phyloP scores from a whole-genome alignment of 768 basidiomycete species.

The Boletus rex-veris region DNA sequence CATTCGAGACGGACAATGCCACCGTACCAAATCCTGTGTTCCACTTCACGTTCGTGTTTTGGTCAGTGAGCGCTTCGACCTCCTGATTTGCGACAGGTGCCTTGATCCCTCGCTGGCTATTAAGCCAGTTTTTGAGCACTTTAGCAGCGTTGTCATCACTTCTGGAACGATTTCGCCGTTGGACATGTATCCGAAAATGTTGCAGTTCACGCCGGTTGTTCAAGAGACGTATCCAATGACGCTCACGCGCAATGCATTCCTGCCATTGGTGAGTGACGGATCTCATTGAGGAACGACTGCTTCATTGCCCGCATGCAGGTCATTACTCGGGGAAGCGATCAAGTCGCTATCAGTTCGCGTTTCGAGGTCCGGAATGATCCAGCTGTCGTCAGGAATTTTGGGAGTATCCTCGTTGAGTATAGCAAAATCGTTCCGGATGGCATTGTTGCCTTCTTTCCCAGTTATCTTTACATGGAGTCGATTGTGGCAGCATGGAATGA shows the following conservation, averaged over 20 bases:
- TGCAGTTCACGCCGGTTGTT: conserved; percentile 95
- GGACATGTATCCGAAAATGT: conserved; percentile 99
- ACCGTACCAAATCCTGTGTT: conserved; percentile 99
- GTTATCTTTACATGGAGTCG: conserved; percentile 99
- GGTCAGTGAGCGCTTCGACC: background rate
- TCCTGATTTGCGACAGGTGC: conserved; percentile 53
- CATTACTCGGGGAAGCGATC: conserved; percentile 96
- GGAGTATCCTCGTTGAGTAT: conserved; percentile 96
- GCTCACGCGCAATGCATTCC: conserved; percentile 89
- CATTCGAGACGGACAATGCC: conserved; percentile 97
- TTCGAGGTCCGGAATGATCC: conserved; percentile 99
- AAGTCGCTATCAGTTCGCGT: conserved; percentile 96
- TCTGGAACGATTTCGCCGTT: conserved; percentile 97
- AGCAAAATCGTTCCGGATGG: conserved; percentile 98
- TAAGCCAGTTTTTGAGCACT: conserved; percentile 96
- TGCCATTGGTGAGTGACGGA: conserved; percentile 72
- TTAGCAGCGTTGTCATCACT: conserved; percentile 97
- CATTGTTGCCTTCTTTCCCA: conserved; percentile 98
- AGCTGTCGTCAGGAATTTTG: conserved; percentile 97
- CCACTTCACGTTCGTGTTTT: conserved; percentile 78
- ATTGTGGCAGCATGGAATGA: conserved; percentile 99
- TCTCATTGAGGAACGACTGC: background rate
- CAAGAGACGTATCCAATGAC: conserved; percentile 99
- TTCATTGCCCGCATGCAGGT: conserved; percentile 49
- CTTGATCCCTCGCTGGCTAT: conserved; percentile 97